phyloP scores from a whole-genome alignment of 352 stramenopile genomes.

The Pythium aphanidermatum region DNA sequence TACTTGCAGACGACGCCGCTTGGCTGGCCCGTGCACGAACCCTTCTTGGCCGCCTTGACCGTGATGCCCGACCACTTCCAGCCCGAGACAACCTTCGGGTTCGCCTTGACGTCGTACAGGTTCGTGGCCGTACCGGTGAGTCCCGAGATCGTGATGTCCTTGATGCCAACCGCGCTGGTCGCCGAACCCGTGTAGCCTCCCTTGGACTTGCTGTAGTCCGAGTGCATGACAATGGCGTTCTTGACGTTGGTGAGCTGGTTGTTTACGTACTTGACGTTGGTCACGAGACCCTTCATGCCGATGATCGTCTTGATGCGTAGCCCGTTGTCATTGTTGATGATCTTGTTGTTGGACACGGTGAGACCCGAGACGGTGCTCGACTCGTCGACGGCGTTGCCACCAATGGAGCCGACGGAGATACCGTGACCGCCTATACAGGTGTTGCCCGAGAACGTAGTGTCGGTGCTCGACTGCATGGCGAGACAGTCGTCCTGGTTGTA shows the following conservation, averaged over 20 bases:
- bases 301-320: conserved; percentile 34
- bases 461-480: conserved; percentile 12
- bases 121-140: conserved; percentile 25
- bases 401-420: conserved; percentile 31
- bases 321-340: conserved; percentile 26
- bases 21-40: background rate
- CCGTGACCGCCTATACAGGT: conserved; percentile 13
- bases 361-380: conserved; percentile 19
- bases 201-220: conserved; percentile 30
- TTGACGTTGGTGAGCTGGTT: conserved; percentile 21
- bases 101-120: conserved; percentile 26
- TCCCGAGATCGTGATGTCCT: conserved; percentile 16
- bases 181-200: conserved; percentile 19
- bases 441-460: conserved; percentile 6
- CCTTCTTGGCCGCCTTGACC: background rate
- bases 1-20: background rate
- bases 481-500: conserved; percentile 33
- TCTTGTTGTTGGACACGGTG: conserved; percentile 23
- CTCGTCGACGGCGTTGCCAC: conserved; percentile 8
- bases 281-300: conserved; percentile 15
- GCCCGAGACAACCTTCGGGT: conserved; percentile 12
- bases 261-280: conserved; percentile 16
- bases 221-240: conserved; percentile 29
- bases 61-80: conserved; percentile 3
- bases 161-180: conserved; percentile 24